A percentile compares a stretch with the other conserved stretches of the same genome.
These are phyloP conservation scores for Aristolochia californica DNA, from an alignment of 164 flowering plant species.

Conservation along the genomic window DNA sequence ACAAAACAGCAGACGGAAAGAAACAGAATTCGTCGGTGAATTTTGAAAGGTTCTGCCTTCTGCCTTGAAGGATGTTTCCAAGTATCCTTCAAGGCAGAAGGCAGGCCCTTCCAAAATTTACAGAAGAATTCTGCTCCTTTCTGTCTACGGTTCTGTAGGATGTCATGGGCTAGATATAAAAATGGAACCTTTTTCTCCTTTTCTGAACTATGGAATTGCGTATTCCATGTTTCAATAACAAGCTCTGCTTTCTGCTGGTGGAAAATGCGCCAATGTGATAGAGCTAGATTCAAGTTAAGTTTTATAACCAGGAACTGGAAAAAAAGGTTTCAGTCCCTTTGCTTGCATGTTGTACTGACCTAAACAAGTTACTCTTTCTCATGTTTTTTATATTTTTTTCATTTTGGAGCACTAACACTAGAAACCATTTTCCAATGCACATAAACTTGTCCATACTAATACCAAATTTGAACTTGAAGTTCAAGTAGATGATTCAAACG, in stretches of 20 bases:
- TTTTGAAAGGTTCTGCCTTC: conserved; percentile 95
- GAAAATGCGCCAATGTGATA: conserved; percentile 97
- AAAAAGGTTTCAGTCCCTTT: not conserved
- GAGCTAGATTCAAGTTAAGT: conserved; percentile 54
- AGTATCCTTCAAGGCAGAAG: conserved; percentile 68
- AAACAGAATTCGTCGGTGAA: conserved; percentile 80
- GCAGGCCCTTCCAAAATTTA: conserved; percentile 95
- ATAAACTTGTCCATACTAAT: too few relatives aligned
- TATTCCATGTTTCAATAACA: conserved; percentile 85
- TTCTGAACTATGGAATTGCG: conserved; percentile 60
- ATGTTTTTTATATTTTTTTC: too few relatives aligned
- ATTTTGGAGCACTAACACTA: too few relatives aligned
- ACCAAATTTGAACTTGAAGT: too few relatives aligned
- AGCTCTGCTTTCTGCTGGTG: conserved; percentile 77
- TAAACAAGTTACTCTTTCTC: too few relatives aligned
- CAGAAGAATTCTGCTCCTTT: conserved; percentile 87
- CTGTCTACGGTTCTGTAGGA: conserved; percentile 88
- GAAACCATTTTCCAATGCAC: too few relatives aligned
- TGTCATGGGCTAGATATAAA: conserved; percentile 92
- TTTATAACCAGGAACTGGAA: not conserved
- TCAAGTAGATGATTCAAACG: too few relatives aligned
- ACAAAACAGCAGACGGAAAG: conserved; percentile 93
- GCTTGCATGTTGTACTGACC: not conserved
- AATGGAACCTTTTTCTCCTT: conserved; percentile 64
- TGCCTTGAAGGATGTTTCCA: conserved; percentile 61